These are phyloP conservation scores for Dinochytrium kinnereticum DNA, from an alignment of 371 early-diverging fungal genomes.

Conservation along the genomic window DNA sequence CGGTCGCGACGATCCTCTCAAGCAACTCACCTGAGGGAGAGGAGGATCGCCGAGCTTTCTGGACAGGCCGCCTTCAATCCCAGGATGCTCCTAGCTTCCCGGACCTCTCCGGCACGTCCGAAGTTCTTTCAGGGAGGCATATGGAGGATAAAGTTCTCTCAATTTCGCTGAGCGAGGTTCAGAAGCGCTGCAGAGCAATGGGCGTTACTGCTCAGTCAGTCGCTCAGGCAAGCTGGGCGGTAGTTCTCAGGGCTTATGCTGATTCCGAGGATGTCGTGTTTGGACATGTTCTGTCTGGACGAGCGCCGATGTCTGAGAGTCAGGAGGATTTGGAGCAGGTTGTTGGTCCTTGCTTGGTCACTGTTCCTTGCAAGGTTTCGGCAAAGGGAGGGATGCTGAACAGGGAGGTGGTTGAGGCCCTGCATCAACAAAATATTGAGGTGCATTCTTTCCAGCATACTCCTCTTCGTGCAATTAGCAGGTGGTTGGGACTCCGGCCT, in stretches of 20 bases:
- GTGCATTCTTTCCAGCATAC: neutral
- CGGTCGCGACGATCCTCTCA: neutral
- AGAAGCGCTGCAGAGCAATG: neutral
- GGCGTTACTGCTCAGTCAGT: slow-evolving; percentile 25
- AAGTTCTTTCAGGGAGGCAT: neutral
- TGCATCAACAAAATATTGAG: neutral
- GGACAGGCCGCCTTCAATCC: neutral
- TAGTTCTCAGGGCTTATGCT: slow-evolving; percentile 23
- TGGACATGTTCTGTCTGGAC: slow-evolving; percentile 33
- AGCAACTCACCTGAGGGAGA: neutral
- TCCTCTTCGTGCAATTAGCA: neutral
- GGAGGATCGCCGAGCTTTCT: neutral
- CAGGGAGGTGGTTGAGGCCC: neutral
- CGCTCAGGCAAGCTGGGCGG: slow-evolving; percentile 34
- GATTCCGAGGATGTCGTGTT: slow-evolving; percentile 36
- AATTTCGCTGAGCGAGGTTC: neutral
- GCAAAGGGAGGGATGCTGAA: neutral
- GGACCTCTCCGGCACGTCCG: neutral
- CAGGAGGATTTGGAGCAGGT: neutral
- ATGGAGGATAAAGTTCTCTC: neutral
- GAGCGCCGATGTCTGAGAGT: neutral
- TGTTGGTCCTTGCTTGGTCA: slow-evolving; percentile 2
- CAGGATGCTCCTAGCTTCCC: neutral
- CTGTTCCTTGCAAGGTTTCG: neutral
- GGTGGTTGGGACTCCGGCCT: neutral